Evolutionary conservation across 176 grass and related monocot species (phyloP).

Genomic region (Microstegium vimineum): DNA sequence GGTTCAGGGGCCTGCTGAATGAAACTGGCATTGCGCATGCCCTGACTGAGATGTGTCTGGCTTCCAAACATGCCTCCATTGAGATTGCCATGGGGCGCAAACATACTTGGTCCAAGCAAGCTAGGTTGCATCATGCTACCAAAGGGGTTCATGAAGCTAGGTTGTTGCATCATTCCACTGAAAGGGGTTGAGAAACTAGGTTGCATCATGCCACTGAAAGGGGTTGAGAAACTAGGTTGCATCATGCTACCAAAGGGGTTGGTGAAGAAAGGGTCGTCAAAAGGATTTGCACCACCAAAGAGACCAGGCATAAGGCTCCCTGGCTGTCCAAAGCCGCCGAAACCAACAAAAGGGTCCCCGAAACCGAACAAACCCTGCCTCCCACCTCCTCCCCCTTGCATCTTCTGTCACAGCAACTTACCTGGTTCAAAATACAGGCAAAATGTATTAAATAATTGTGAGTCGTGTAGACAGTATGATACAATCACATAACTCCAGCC

Average conservation of each 20-base stretch:
- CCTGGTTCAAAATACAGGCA: not conserved
- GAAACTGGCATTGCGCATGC: conserved; percentile 29
- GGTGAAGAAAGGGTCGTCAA: conserved; percentile 66
- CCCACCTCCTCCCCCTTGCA: conserved; percentile 52
- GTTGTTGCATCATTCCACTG: conserved; percentile 39
- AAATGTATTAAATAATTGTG: not conserved
- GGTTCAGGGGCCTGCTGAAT: conserved; percentile 41
- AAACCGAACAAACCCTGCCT: conserved; percentile 50
- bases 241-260: conserved; percentile 57
- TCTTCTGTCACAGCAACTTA: conserved; percentile 17
- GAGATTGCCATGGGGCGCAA: not conserved
- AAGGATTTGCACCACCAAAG: conserved; percentile 54
- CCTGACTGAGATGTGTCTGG: conserved; percentile 14
- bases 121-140: conserved; percentile 48
- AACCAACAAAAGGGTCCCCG: conserved; percentile 41
- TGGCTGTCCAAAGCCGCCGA: conserved; percentile 29
- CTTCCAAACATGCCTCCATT: conserved; percentile 30
- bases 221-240: conserved; percentile 35
- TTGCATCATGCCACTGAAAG: conserved; percentile 47
- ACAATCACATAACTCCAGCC: not conserved
- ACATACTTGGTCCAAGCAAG: conserved; percentile 41
- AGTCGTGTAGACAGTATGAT: not conserved
- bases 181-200: conserved; percentile 40
- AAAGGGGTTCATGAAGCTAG: conserved; percentile 51
- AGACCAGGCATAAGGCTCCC: conserved; percentile 50